Evolutionary conservation across 1,284 basidiomycete genomes (phyloP), one percentile per base, ranked within the genome.

Genomic region (Amylostereum chailletii): DNA sequence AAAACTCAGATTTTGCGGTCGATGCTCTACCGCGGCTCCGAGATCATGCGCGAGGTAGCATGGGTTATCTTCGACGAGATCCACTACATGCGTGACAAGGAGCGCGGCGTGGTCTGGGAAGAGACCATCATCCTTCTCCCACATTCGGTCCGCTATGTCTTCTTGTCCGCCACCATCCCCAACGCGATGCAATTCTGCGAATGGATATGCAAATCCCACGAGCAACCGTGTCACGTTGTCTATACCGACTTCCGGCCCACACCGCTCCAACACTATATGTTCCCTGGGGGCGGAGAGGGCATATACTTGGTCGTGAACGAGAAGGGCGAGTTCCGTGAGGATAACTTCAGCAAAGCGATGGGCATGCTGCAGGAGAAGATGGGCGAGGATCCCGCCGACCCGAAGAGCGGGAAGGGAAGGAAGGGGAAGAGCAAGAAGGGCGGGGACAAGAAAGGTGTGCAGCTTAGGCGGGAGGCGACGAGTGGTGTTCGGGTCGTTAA

Each of bases 31-130:
- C 85, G 96, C 50, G 96, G 96, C 40, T 97, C 94, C 11, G 96
- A 99, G 69, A 89, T 99, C 60, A 97, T 99, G 91, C 90, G 96
- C 54, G 96, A 99, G 73, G 95, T 99, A 10, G 95, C 94, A 0
- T 99, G 96, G 96, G 95, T 99, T 54, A 83, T 99, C 53, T 99
- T 99, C 64, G 96, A 99, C 65, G 96, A 99, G 69, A 97, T 99
- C 54, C 96, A 99, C 67, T 99, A 99, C 71, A 99, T 99, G 96
- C 88, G 96, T 56, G 96, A 99, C 75, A 94, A 94, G 58, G 87
- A 90, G 60, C 83, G 87, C 56, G 87, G 87, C 57, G 88, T 90
- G n/a, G 85, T 88, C 29, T 88, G 86, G 85, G 86, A 89, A 64
- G 86, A 89, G 61, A 98, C 96, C 0, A 97, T 99, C 65, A 99